Evolutionary conservation across 805 yeast genomes (phyloP).

Genomic region (Pichia eremophila): DNA sequence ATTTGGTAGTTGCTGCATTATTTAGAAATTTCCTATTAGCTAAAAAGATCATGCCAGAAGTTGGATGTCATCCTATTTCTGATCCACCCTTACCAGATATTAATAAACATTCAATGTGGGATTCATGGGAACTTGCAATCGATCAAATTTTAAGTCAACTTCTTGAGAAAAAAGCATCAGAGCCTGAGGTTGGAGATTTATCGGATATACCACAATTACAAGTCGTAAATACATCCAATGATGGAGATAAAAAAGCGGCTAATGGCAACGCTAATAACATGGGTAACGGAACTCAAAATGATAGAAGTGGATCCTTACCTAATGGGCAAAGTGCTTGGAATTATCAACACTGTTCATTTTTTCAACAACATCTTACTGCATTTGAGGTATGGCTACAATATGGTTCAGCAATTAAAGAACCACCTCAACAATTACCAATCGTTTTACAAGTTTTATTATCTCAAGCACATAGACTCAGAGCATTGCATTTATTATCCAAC

Average conservation of each 20-base stretch:
- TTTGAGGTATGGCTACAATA: constrained; percentile 94
- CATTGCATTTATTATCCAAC: constrained; percentile 71
- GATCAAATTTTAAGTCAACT: constrained; percentile 83
- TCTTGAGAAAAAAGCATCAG: constrained; percentile 30
- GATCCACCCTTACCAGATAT: constrained; percentile 89
- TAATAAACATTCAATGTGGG: constrained; percentile 89
- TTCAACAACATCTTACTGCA: constrained; percentile 93
- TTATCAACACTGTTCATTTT: constrained; percentile 86
- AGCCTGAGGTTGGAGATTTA: constrained; percentile 16
- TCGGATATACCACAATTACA: constrained; percentile 25
- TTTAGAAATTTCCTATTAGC: constrained; percentile 90
- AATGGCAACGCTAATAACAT: not conserved
- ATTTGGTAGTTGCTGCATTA: constrained; percentile 90
- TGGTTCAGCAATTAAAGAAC: constrained; percentile 71
- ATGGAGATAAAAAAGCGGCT: not conserved
- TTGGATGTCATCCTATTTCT: constrained; percentile 89
- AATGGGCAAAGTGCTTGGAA: constrained; percentile 25
- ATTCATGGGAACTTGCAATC: constrained; percentile 94
- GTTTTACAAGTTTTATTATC: constrained; percentile 87
- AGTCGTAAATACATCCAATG: constrained; percentile 10
- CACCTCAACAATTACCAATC: constrained; percentile 93
- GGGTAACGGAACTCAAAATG: not conserved
- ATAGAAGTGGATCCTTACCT: not conserved
- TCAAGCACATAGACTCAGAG: constrained; percentile 88
- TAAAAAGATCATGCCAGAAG: constrained; percentile 85